phyloP scores from a whole-genome alignment of 192 early-diverging fungal genomes.

The Entrophospora sp. region DNA sequence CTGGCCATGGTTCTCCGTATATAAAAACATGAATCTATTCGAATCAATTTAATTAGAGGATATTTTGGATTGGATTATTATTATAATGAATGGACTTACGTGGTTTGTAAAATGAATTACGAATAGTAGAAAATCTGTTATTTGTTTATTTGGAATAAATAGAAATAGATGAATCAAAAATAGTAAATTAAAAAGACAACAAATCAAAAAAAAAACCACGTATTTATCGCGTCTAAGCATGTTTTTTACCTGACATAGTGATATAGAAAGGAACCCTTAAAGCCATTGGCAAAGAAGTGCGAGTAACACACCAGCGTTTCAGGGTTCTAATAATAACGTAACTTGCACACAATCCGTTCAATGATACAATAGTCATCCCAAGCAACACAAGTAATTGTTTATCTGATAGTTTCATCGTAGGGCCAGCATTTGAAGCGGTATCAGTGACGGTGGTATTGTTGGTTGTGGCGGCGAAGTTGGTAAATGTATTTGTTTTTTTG shows the following conservation, averaged over 20 bases:
- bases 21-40: not conserved
- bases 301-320: not conserved
- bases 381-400: too few species aligned
- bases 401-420: too few species aligned
- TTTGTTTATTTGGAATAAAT: too few species aligned
- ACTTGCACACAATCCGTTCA: not conserved
- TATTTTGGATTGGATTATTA: not conserved
- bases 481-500: too few species aligned
- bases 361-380: not conserved
- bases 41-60: too few species aligned
- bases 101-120: too few species aligned
- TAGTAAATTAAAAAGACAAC: not conserved
- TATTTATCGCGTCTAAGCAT: not conserved
- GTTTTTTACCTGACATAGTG: slow-evolving; percentile 1
- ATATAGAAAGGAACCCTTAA: slow-evolving; percentile 11
- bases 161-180: too few species aligned
- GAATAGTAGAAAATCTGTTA: too few species aligned
- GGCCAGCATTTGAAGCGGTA: too few species aligned
- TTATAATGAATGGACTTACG: not conserved
- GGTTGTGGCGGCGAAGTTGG: too few species aligned
- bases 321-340: not conserved
- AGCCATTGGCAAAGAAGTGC: not conserved
- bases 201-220: not conserved
- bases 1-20: not conserved
- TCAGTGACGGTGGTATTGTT: too few species aligned